Evolutionary conservation across 1,284 basidiomycete species (phyloP).

Genomic region (Trichosporon sp.): DNA sequence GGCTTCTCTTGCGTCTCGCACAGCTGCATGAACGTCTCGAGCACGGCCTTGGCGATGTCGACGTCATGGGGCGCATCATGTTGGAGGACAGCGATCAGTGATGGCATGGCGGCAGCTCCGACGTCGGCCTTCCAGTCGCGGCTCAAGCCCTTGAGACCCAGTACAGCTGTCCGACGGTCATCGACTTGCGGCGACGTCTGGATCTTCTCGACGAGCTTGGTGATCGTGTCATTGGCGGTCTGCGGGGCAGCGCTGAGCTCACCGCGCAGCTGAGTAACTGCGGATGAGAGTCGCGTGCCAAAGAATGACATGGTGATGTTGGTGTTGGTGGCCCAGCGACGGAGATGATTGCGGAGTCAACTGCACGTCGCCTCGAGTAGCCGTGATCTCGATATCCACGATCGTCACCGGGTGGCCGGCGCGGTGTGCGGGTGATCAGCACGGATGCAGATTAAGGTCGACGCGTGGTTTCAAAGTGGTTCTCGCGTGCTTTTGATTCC

Average conservation of each 20-base stretch:
- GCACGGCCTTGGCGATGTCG: slow-evolving; percentile 83
- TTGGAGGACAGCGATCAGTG: slow-evolving; percentile 75
- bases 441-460: slow-evolving; percentile 8
- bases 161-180: slow-evolving; percentile 86
- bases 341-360: background rate
- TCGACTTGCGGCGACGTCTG: slow-evolving; percentile 81
- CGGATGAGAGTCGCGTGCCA: slow-evolving; percentile 50
- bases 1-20: slow-evolving; percentile 56
- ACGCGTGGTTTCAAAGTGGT: background rate
- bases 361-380: background rate
- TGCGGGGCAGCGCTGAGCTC: slow-evolving; percentile 62
- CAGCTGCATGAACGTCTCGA: slow-evolving; percentile 74
- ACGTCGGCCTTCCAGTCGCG: slow-evolving; percentile 89
- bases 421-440: background rate
- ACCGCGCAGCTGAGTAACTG: slow-evolving; percentile 55
- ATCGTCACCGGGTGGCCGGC: slow-evolving; percentile 10
- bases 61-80: slow-evolving; percentile 85
- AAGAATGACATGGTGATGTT: slow-evolving; percentile 29
- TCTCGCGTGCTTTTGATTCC: background rate
- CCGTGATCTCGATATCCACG: slow-evolving; percentile 15
- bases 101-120: slow-evolving; percentile 71
- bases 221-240: slow-evolving; percentile 80
- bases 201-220: slow-evolving; percentile 82
- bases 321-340: background rate
- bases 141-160: slow-evolving; percentile 87